Evolutionary conservation across 345 rosid species (phyloP), one percentile per base, ranked within the genome.

Genomic region (Brassica carinata): DNA sequence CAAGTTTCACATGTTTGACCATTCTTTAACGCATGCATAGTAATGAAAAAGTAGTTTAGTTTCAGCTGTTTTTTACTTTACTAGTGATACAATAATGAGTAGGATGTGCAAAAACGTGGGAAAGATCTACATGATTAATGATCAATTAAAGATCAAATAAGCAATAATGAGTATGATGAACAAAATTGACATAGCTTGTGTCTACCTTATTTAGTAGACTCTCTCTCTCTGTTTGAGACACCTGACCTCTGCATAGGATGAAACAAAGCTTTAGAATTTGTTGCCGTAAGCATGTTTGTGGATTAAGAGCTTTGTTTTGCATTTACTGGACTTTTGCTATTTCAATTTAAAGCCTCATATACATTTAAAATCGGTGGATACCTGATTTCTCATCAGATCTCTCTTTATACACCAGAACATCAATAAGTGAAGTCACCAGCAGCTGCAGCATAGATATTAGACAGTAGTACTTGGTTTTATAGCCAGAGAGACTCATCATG

Each of bases 221-320:
- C 26, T 23, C 26, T 23, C 34, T 62, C 48, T 72, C 73, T 40
- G 29, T 65, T 72, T 64, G 19, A 64, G 64, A 66, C 58, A 38
- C 66, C 63, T 73, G 30, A 40, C 34, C 58, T 58, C 27, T 29
- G 73, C 63, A 38, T 29, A 19, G 34, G 11, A 67, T 58, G 36
- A 17, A 29, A 58, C 73, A 72, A 72, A 29, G 69, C 40, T 79
- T 79, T 73, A 33, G 36, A 33, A 33, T 33, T 33, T 33, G 36
- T 30, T 67, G 63, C 69, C 75, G 51, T 67, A 27, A 66, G 68
- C 71, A 71, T 53, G 57, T 78, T 51, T 64, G 45, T 43, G 11
- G 83, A 30, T 73, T 67, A 34, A 11, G 48, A 78, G 3, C 48
- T 55, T 78, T 67, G 82, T 27, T 64, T 72, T 65, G 40, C 31